These are phyloP conservation scores for Aspergillus sp. DNA, from an alignment of 2,329 filamentous ascomycete species.

Conservation along the genomic window DNA sequence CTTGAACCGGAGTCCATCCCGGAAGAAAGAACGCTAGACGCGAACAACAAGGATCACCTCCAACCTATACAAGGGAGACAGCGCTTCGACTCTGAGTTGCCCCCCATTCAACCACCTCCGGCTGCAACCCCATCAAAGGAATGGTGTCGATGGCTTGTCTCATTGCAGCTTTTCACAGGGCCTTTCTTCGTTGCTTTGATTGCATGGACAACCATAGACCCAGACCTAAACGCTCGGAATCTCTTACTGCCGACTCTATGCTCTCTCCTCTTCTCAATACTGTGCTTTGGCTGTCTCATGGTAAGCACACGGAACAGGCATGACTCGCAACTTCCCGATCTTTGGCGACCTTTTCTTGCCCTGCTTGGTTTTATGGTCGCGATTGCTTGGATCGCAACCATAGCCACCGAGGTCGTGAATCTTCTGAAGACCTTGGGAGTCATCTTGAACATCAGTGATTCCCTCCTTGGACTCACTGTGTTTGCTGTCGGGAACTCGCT, in stretches of 20 bases:
- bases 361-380: conserved; percentile 86
- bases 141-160: conserved; percentile 91
- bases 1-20: conserved; percentile 8
- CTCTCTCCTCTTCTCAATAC: conserved; percentile 64
- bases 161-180: conserved; percentile 78
- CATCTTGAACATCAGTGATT: conserved; percentile 88
- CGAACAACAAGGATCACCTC: conserved; percentile 14
- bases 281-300: conserved; percentile 63
- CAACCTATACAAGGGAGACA: conserved; percentile 8
- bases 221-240: conserved; percentile 46
- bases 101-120: conserved; percentile 20
- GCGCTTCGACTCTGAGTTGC: conserved; percentile 37
- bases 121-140: conserved; percentile 39
- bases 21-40: conserved; percentile 5
- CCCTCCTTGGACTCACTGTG: conserved; percentile 87
- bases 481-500: conserved; percentile 96
- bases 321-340: conserved; percentile 55
- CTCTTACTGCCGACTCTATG: conserved; percentile 57
- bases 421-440: conserved; percentile 91
- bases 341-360: conserved; percentile 73
- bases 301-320: conserved; percentile 54
- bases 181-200: conserved; percentile 78
- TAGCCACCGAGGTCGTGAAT: conserved; percentile 92
- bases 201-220: conserved; percentile 57
- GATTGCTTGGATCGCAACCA: conserved; percentile 93